These are phyloP conservation scores for Ophiostoma triangulosporum DNA, from an alignment of 2,329 filamentous ascomycete species.

Conservation along the genomic window DNA sequence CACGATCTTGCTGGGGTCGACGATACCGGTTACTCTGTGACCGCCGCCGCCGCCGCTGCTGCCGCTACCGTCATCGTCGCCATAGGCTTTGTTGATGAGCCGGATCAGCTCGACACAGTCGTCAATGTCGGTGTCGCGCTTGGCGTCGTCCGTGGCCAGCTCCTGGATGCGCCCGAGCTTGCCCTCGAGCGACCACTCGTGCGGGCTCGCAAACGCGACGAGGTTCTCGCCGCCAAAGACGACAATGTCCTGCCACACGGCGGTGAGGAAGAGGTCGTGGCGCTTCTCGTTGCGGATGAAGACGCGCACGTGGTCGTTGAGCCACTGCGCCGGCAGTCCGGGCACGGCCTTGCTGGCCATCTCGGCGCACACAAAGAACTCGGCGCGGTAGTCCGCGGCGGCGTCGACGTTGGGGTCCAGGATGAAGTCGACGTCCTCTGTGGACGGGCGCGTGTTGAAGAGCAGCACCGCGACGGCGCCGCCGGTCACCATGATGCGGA, in stretches of 20 bases:
- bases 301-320: not conserved
- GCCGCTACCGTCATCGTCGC: not conserved
- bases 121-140: not conserved
- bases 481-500: not conserved
- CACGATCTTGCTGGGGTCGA: not conserved
- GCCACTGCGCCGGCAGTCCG: not conserved
- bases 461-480: not conserved
- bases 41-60: no score
- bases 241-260: not conserved
- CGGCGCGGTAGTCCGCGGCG: not conserved
- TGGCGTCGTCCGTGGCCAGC: not conserved
- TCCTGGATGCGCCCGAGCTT: not conserved
- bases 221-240: not conserved
- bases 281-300: not conserved
- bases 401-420: not conserved
- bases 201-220: not conserved
- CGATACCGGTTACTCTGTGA: no score
- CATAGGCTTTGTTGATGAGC: not conserved
- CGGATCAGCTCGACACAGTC: not conserved
- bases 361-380: not conserved
- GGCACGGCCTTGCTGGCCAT: not conserved
- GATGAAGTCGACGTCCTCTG: not conserved
- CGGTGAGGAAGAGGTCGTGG: not conserved
- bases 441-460: not conserved
- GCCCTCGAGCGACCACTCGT: not conserved